Conservation (phyloP, 1,139 yeast species). For the Yamadazyma diospyri region DNA sequence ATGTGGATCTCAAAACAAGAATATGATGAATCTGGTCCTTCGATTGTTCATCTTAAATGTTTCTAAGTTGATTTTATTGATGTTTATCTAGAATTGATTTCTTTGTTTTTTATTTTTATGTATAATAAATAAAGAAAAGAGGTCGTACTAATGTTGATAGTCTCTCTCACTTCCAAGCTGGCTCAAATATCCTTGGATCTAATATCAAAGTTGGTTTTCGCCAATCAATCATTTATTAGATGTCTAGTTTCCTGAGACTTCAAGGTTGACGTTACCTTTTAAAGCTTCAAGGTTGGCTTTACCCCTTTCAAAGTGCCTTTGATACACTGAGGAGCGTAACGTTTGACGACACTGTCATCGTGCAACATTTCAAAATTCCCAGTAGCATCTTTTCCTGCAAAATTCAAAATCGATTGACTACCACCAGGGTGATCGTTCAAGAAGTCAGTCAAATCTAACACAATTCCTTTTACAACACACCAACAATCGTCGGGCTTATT, state of each 20-base stretch:
- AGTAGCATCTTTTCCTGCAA: constrained; percentile 92
- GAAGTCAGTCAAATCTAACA: constrained; percentile 79
- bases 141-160: constrained; percentile 1
- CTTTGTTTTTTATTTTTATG: constrained; percentile 5
- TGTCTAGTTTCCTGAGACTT: too few species aligned
- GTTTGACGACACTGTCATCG: constrained; percentile 50
- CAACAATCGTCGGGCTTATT: constrained; percentile 68
- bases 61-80: constrained; percentile 54
- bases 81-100: constrained; percentile 2
- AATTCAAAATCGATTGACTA: constrained; percentile 60
- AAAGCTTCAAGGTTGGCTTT: constrained; percentile 23
- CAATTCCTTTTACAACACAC: constrained; percentile 83
- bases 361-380: constrained; percentile 68
- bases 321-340: constrained; percentile 46
- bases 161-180: too few species aligned
- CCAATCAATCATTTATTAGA: too few species aligned
- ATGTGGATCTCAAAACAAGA: constrained; percentile 99
- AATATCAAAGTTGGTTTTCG: too few species aligned
- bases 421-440: constrained; percentile 90
- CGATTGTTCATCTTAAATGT: constrained; percentile 99
- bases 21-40: constrained; percentile 99
- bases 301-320: constrained; percentile 49
- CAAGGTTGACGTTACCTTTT: too few species aligned
- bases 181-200: too few species aligned
- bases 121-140: constrained; percentile 5